phyloP scores from a whole-genome alignment of 306 rosid genomes.

The Malus fusca region DNA sequence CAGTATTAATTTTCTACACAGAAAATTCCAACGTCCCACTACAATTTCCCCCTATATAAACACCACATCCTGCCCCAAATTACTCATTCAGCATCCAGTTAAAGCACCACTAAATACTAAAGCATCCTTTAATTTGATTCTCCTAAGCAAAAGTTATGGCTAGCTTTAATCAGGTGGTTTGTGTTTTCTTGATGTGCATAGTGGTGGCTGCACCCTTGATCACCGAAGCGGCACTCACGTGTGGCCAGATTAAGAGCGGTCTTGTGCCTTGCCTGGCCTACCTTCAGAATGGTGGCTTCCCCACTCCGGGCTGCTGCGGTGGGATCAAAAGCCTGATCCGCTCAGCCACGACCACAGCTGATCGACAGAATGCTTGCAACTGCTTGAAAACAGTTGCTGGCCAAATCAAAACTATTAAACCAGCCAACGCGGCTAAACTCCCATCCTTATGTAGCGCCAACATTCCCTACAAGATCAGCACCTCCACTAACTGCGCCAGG shows the following conservation, averaged over 20 bases:
- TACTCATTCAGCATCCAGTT: background rate
- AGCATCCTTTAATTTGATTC: background rate
- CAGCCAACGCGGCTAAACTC: slow-evolving; percentile 6
- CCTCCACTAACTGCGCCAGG: slow-evolving; percentile 41
- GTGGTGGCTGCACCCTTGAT: background rate
- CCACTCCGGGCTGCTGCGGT: background rate
- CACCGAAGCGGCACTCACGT: slow-evolving; percentile 15
- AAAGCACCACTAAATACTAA: background rate
- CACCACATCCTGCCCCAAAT: background rate
- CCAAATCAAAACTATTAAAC: background rate
- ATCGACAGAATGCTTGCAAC: slow-evolving; percentile 25
- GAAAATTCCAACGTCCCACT: background rate
- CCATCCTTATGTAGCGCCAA: slow-evolving; percentile 36
- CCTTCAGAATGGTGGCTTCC: slow-evolving; percentile 4
- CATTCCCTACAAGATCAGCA: slow-evolving; percentile 60
- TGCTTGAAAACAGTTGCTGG: slow-evolving; percentile 37
- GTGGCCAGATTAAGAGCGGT: background rate
- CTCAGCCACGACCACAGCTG: slow-evolving; percentile 13
- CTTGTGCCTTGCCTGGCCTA: slow-evolving; percentile 9
- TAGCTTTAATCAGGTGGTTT: slow-evolving; percentile 10
- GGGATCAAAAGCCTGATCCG: slow-evolving; percentile 12
- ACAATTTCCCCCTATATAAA: background rate
- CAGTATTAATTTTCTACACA: background rate
- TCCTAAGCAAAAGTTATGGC: background rate
- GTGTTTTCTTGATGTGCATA: slow-evolving; percentile 8